Evolutionary conservation across 148 eudicot species (phyloP).

Genomic region (Limonium bicolor): DNA sequence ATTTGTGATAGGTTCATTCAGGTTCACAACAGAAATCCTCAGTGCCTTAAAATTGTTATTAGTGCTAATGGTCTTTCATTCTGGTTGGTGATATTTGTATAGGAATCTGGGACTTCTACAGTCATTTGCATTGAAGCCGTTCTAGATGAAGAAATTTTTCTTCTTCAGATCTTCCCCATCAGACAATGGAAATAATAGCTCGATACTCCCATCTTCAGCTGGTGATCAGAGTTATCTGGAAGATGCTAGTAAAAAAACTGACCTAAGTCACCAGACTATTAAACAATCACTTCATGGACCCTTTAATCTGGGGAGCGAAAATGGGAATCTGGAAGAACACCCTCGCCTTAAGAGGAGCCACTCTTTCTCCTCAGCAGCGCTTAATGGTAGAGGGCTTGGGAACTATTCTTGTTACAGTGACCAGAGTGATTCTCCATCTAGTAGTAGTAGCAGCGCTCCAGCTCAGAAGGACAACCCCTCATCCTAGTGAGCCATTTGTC

Average conservation of each 20-base stretch:
- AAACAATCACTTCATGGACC: slow-evolving; percentile 10
- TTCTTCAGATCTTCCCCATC: slow-evolving; percentile 48
- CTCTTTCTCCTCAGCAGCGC: slow-evolving; percentile 64
- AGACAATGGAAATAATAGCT: slow-evolving; percentile 16
- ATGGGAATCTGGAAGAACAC: slow-evolving; percentile 11
- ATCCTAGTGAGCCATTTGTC: slow-evolving; percentile 30
- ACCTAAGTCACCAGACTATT: slow-evolving; percentile 10
- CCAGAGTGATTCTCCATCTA: slow-evolving; percentile 41
- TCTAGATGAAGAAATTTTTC: slow-evolving; percentile 70
- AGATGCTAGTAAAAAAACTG: slow-evolving; percentile 17
- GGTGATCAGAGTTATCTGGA: slow-evolving; percentile 33
- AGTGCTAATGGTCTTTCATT: no score
- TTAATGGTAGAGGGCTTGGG: slow-evolving; percentile 22
- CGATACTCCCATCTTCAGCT: slow-evolving; percentile 20
- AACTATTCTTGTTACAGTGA: slow-evolving; percentile 19
- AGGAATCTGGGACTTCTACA: no score
- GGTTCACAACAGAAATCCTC: slow-evolving; percentile 5
- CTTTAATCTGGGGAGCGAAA: slow-evolving; percentile 18
- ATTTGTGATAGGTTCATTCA: no score
- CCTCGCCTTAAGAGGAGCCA: slow-evolving; percentile 53
- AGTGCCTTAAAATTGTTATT: no score
- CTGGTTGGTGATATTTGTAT: no score
- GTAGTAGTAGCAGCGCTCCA: slow-evolving; percentile 29
- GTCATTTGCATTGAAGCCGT: slow-evolving; percentile 1
- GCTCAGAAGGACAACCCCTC: slow-evolving; percentile 20